Evolutionary conservation across 2,329 filamentous ascomycete genomes (phyloP).

Genomic region (Penicillium glabrum): DNA sequence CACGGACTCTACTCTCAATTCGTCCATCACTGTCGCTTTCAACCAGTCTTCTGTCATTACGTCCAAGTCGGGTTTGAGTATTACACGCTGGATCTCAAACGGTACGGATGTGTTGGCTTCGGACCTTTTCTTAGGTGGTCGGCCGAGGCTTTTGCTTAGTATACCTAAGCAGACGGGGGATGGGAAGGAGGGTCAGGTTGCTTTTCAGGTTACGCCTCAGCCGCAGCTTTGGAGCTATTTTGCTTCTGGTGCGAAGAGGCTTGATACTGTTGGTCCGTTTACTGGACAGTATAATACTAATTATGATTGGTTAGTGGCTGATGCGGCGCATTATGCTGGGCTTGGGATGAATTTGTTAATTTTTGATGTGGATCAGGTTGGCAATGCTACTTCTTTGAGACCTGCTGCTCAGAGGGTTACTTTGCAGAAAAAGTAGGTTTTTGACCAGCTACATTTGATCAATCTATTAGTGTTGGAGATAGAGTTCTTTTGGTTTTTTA

Average conservation of each 20-base stretch:
- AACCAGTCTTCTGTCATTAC: conserved; percentile 10
- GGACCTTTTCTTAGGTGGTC: not conserved
- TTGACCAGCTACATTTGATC: not conserved
- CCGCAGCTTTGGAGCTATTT: not conserved
- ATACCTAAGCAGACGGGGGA: not conserved
- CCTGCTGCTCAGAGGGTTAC: conserved; percentile 18
- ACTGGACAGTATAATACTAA: conserved; percentile 1
- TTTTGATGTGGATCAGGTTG: conserved; percentile 27
- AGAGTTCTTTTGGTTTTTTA: not conserved
- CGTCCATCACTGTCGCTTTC: conserved; percentile 23
- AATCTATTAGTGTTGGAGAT: not conserved
- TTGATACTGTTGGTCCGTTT: not conserved
- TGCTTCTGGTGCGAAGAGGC: not conserved
- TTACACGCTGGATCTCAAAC: conserved; percentile 33
- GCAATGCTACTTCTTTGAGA: conserved; percentile 19
- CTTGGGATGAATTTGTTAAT: conserved; percentile 25
- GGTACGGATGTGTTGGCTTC: conserved; percentile 23
- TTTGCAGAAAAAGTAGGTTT: conserved; percentile 6
- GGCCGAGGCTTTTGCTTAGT: not conserved
- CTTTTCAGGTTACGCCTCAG: not conserved
- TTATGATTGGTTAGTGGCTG: conserved; percentile 8
- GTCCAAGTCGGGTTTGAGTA: conserved; percentile 2
- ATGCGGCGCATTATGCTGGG: conserved; percentile 23
- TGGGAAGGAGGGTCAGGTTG: not conserved
- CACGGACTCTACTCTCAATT: conserved; percentile 21